Evolutionary conservation across 352 stramenopile species (phyloP), one percentile per base, ranked within the genome.

Genomic region (Phytophthora pini): DNA sequence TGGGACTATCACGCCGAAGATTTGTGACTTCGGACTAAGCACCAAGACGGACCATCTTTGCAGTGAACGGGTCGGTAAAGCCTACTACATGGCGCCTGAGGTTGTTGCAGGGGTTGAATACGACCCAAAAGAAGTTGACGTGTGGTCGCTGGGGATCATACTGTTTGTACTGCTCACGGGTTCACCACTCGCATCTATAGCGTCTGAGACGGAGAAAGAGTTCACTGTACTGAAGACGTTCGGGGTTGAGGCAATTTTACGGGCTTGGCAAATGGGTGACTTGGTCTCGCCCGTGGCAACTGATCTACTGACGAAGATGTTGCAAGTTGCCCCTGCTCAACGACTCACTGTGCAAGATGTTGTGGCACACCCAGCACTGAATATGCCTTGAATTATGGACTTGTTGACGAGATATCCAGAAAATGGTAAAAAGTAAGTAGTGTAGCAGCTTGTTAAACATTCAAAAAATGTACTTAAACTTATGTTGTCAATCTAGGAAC

Each of bases 31-130:
- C 80, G 62, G 80, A 59, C 7, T 71, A 77, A 31, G 65, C 73
- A 64, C 76, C 44, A 45, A 65, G 1, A 78, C 74, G 9, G 44
- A 39, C 4, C 36, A 44, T 41, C 74, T 69, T 47, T 44, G 50
- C n/a, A 65, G 69, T 0, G 49, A 54, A 9, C 49, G 66, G 4
- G 80, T 89, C 2, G 80, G 80, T 11, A 87, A 86, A 49, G 45
- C 53, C 7, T 84, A 86, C 52, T 89, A 88, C 57, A 87, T 88
- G 78, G 80, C 80, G 0, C 80, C 80, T 0, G 80, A 89, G 32
- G 77, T 89, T 1, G 65, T 84, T 2, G 41, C 60, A 4, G 53
- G 58, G 3, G 17, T 39, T 1, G 10, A 40, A 3, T 88, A 88
- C 66, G 73, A 88, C 29, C 66, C 79, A 0, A 31, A 27, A 1